Percentiles rank a stretch among this genome's conserved stretches.
Conservation (phyloP, 495 filamentous ascomycete species). For the Penicillium cinerascens region DNA sequence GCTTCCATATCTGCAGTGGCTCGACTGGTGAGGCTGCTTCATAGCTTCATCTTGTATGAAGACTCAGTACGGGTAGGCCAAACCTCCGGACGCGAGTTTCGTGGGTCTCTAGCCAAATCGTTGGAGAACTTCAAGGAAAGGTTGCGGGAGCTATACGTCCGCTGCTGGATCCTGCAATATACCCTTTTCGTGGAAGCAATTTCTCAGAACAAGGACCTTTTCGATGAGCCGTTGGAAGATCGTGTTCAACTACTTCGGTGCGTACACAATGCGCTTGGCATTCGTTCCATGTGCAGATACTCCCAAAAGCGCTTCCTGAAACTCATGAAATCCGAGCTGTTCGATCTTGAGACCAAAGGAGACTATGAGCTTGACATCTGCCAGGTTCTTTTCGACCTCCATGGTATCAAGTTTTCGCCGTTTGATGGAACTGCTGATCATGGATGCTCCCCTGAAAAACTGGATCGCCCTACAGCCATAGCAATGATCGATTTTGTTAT, state of each 20-base stretch:
- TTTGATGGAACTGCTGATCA: constrained; percentile 69
- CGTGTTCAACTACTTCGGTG: constrained; percentile 69
- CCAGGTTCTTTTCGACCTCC: constrained; percentile 84
- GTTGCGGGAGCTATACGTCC: constrained; percentile 84
- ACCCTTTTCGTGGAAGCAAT: constrained; percentile 72
- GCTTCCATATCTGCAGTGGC: constrained; percentile 65
- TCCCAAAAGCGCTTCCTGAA: constrained; percentile 84
- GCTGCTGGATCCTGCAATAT: constrained; percentile 78
- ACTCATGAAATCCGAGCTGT: constrained; percentile 77
- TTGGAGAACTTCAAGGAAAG: constrained; percentile 61
- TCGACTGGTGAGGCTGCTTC: constrained; percentile 65
- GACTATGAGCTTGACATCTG: constrained; percentile 75
- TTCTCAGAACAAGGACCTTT: constrained; percentile 58
- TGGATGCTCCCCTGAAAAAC: constrained; percentile 65
- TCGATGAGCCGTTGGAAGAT: constrained; percentile 62
- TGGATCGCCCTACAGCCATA: constrained; percentile 72
- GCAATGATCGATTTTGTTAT: constrained; percentile 80
- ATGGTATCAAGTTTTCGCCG: constrained; percentile 75
- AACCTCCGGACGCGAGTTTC: constrained; percentile 40
- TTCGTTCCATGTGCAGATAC: constrained; percentile 81
- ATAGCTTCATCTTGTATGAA: constrained; percentile 75
- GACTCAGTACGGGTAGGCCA: constrained; percentile 76
- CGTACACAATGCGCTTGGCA: constrained; percentile 81
- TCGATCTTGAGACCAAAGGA: constrained; percentile 58
- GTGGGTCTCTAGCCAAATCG: constrained; percentile 41